Conservation (phyloP, 176 grass and related monocot species). For the Miscanthus lutarioriparius region DNA sequence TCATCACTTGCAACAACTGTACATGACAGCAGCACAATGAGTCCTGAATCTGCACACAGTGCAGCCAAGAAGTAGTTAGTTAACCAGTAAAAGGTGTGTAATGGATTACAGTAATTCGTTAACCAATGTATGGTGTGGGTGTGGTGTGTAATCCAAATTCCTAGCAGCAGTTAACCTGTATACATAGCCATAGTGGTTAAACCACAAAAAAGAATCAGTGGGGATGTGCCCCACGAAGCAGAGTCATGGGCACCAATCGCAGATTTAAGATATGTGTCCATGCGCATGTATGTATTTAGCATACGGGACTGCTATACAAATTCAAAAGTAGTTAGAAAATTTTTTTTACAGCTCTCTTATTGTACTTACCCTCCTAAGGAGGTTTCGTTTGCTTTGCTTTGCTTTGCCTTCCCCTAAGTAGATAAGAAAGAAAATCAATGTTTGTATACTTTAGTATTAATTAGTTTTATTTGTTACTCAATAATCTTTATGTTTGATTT, state of each 20-base stretch:
- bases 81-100: not conserved
- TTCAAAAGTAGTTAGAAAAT: too few species aligned
- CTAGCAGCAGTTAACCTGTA: not conserved
- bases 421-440: too few species aligned
- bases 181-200: not conserved
- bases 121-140: not conserved
- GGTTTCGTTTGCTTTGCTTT: too few species aligned
- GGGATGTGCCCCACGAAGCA: not conserved
- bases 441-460: too few species aligned
- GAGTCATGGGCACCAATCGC: not conserved
- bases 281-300: not conserved
- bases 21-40: constrained; percentile 23
- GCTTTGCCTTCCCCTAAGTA: too few species aligned
- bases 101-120: not conserved
- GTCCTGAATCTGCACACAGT: not conserved
- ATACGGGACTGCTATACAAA: too few species aligned
- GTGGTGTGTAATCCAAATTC: not conserved
- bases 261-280: not conserved
- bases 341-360: too few species aligned
- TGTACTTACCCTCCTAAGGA: too few species aligned
- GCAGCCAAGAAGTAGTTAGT: not conserved
- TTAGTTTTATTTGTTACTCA: too few species aligned
- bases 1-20: constrained; percentile 43
- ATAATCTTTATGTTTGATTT: not conserved
- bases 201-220: not conserved